These are phyloP conservation scores for Aspergillus novoparasiticus DNA, from an alignment of 2,329 filamentous ascomycete species.

Conservation along the genomic window DNA sequence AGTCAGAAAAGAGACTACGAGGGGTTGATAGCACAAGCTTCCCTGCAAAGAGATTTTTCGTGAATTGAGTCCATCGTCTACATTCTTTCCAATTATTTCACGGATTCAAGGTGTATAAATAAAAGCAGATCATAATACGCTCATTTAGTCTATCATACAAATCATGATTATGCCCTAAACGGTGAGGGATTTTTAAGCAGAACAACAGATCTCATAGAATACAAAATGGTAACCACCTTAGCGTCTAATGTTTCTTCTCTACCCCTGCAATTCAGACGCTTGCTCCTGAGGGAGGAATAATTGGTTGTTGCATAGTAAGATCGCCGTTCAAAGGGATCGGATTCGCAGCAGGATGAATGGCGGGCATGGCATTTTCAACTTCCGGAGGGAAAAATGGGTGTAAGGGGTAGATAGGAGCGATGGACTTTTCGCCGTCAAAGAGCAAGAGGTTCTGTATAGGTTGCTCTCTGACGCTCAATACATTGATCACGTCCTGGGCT, in stretches of 20 bases:
- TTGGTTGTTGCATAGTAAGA: neutral
- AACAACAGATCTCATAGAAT: neutral
- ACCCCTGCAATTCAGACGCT: neutral
- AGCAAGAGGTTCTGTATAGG: slow-evolving; percentile 94
- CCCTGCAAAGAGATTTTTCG: neutral
- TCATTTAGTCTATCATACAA: slow-evolving; percentile 15
- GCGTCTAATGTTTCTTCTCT: neutral
- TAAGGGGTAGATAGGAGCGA: slow-evolving; percentile 77
- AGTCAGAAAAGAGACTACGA: slow-evolving; percentile 20
- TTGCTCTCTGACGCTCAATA: slow-evolving; percentile 85
- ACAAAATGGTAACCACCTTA: neutral
- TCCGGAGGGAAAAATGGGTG: slow-evolving; percentile 63
- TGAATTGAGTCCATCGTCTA: neutral
- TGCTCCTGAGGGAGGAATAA: slow-evolving; percentile 1
- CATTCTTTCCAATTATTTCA: neutral
- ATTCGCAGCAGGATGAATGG: slow-evolving; percentile 31
- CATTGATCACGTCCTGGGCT: slow-evolving; percentile 96
- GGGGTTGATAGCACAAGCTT: neutral
- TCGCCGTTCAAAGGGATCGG: slow-evolving; percentile 26
- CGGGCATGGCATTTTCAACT: slow-evolving; percentile 28
- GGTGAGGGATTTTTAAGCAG: neutral
- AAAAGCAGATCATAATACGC: neutral
- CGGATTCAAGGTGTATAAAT: neutral
- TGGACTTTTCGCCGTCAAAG: slow-evolving; percentile 82
- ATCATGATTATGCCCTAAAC: slow-evolving; percentile 8